These are phyloP conservation scores for Scleromitrula shiraiana DNA, from an alignment of 2,329 filamentous ascomycete species.

Conservation along the genomic window DNA sequence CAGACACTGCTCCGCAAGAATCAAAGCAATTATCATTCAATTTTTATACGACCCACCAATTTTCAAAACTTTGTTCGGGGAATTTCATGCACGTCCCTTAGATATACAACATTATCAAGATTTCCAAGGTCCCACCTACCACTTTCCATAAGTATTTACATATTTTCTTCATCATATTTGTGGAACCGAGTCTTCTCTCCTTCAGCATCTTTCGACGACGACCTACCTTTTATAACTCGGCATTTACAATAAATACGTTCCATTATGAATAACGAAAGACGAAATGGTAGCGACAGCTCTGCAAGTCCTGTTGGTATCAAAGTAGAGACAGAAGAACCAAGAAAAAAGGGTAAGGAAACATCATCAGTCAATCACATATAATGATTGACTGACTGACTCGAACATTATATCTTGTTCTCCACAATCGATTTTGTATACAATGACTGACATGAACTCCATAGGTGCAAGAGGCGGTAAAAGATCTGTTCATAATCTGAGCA, in stretches of 20 bases:
- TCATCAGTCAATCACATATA: too few species aligned
- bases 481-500: conserved; percentile 77
- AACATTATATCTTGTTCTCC: not conserved
- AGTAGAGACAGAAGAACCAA: not conserved
- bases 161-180: not conserved
- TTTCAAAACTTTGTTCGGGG: not conserved
- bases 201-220: not conserved
- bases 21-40: too few species aligned
- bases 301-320: not conserved
- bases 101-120: not conserved
- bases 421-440: not conserved
- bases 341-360: not conserved
- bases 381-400: too few species aligned
- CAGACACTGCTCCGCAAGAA: too few species aligned
- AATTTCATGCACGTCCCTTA: not conserved
- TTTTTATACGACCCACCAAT: not conserved
- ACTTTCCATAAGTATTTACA: not conserved
- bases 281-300: not conserved
- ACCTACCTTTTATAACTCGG: not conserved
- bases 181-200: not conserved
- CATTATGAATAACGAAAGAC: not conserved
- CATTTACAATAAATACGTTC: not conserved
- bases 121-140: not conserved
- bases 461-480: conserved; percentile 44
- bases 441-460: not conserved